Base-by-base conservation (phyloP, 306 rosid genomes). In the Styphnolobium japonicum region DNA sequence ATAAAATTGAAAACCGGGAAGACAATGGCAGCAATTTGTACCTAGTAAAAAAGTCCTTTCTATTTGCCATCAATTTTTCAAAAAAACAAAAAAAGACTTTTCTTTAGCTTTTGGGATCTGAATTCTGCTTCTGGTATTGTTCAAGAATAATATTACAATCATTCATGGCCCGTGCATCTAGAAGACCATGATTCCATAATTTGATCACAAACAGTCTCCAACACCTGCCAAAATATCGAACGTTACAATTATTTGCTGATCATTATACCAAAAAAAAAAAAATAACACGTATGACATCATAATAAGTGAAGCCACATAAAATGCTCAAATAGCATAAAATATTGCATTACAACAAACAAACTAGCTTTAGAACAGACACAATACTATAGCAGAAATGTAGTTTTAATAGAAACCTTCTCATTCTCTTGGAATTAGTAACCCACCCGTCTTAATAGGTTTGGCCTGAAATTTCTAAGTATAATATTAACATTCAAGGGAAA, bases 191-290 rank as follows among this genome's bases (percentile, higher is more conserved):
- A 82, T 91, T 93, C 94, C 91, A 91, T 52, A 93, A 84, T 78
- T 93, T 91, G 80, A 91, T 78, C 98, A 93, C 88, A 43, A 91
- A 88, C 27, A 91, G 68, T 88, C 97, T 89, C 97, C 98, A 93
- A 67, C 90, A 87, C 90, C 97, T 93, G 90, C 73, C 70, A 85
- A 78, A 34, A 60, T 73, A 66, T 56, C 10, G 0, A 67, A 36
- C 22, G 34, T 29, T 10, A 60, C 68, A 19, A 68, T 25, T 65
- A 60, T 46, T 33, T 25, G 6, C 21, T 72, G 4, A 65, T 10
- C 10, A 12, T 22, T 14, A 7, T 1, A 22, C 33, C 4, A 36
- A 36, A 27, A 0, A 6, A 11, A 78, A 6, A 62, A 1, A 27
- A 36, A 68, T 51, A 69, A 42, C 45, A 52, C 1, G 33, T 25